phyloP scores from a whole-genome alignment of 345 rosid genomes.

The Melaleuca alternifolia region DNA sequence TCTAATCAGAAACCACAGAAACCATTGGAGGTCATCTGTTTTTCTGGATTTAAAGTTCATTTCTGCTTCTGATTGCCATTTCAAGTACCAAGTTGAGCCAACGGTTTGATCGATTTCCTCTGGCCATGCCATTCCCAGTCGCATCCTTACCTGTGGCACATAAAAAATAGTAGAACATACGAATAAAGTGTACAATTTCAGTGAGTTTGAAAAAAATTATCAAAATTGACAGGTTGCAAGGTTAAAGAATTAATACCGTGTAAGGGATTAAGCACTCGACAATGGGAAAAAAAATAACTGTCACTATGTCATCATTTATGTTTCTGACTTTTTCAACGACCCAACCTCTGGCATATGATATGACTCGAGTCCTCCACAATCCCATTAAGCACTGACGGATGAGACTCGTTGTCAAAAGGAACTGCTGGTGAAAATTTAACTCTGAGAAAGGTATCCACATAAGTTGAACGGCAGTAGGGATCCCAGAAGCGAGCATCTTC shows the following conservation, averaged over 20 bases:
- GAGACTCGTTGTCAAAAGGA: conserved; percentile 47
- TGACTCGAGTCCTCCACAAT: conserved; percentile 41
- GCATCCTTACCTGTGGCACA: conserved; percentile 50
- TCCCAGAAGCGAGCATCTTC: conserved; percentile 84
- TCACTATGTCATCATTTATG: conserved; percentile 67
- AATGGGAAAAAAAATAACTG: conserved; percentile 51
- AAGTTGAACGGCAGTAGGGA: conserved; percentile 71
- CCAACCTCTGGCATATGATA: conserved; percentile 38
- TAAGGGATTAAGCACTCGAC: conserved; percentile 63
- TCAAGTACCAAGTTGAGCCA: conserved; percentile 77
- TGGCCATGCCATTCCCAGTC: conserved; percentile 89
- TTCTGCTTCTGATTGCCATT: conserved; percentile 85
- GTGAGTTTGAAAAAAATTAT: background rate
- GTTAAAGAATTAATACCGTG: conserved; percentile 39
- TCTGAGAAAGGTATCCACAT: conserved; percentile 97
- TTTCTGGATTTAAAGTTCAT: conserved; percentile 50
- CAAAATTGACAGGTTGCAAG: background rate
- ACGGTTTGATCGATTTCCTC: conserved; percentile 65
- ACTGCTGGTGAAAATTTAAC: conserved; percentile 65
- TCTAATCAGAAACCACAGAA: conserved; percentile 61
- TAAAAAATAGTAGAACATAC: background rate
- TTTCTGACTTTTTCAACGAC: conserved; percentile 32
- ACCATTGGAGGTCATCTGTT: conserved; percentile 46
- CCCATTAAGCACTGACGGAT: conserved; percentile 39
- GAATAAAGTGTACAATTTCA: background rate